Conservation (phyloP, 2,329 filamentous ascomycete species). For the Rutstroemia sydowiana region DNA sequence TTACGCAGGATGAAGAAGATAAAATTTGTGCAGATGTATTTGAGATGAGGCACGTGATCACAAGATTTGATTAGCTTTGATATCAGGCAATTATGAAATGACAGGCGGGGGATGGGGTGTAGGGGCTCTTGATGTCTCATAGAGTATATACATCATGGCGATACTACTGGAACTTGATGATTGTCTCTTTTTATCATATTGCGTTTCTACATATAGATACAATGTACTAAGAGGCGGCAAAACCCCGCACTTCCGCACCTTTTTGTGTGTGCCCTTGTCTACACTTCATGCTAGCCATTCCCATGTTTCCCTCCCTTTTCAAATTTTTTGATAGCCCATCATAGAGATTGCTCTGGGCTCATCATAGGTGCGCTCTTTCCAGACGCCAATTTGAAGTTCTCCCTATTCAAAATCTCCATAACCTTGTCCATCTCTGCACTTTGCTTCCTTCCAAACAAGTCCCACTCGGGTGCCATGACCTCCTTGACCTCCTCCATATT, state of each 20-base stretch:
- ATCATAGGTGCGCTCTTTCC: conserved; percentile 26
- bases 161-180: not conserved
- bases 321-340: no score
- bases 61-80: not conserved
- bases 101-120: not conserved
- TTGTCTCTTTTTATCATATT: not conserved
- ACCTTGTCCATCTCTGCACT: conserved; percentile 46
- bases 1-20: not conserved
- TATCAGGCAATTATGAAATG: not conserved
- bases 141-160: not conserved
- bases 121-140: not conserved
- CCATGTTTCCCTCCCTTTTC: not conserved
- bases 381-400: conserved; percentile 35
- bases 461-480: conserved; percentile 45
- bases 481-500: conserved; percentile 37
- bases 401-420: conserved; percentile 47
- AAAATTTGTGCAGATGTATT: not conserved
- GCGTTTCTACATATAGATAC: conserved; percentile 7
- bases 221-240: not conserved
- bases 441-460: conserved; percentile 47
- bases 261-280: not conserved
- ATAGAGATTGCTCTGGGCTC: conserved; percentile 1
- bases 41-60: not conserved
- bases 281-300: not conserved
- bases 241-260: not conserved